These are phyloP conservation scores for Herpetomonas samuelpessoai DNA, from an alignment of 208 protist genomes.

Conservation along the genomic window DNA sequence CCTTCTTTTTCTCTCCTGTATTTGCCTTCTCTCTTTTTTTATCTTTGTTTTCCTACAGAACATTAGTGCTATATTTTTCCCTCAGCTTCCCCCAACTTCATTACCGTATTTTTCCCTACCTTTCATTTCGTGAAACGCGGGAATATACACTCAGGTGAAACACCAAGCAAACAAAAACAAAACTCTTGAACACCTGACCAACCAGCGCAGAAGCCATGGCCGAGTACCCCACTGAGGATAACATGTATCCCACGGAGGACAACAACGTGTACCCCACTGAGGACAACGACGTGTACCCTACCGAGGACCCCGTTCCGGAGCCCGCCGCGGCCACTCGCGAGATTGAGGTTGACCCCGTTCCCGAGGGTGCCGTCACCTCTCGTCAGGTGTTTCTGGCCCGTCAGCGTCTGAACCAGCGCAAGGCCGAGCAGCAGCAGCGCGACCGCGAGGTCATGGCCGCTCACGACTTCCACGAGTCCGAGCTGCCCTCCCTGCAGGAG, in stretches of 20 bases:
- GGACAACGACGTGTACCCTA: background rate
- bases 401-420: slow-evolving; percentile 16
- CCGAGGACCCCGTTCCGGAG: slow-evolving; percentile 3
- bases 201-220: too few relatives aligned
- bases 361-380: background rate
- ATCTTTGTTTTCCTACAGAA: too few relatives aligned
- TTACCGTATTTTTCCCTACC: too few relatives aligned
- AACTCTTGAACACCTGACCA: too few relatives aligned
- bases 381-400: slow-evolving; percentile 4
- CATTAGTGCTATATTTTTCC: too few relatives aligned
- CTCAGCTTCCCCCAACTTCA: too few relatives aligned
- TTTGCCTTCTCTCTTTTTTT: slow-evolving; percentile 1
- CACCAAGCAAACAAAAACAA: too few relatives aligned
- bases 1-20: slow-evolving; percentile 4
- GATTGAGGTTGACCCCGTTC: background rate
- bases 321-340: background rate
- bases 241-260: slow-evolving; percentile 15
- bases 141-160: too few relatives aligned
- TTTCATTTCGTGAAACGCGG: too few relatives aligned
- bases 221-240: slow-evolving; percentile 8
- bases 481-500: slow-evolving; percentile 48
- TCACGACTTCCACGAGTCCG: slow-evolving; percentile 10
- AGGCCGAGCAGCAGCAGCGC: slow-evolving; percentile 25
- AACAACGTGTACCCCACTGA: background rate
- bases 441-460: slow-evolving; percentile 23